Percentiles rank a stretch among this genome's conserved stretches.
Conservation (phyloP, 371 early-diverging fungal genomes). For the Rhizomucor miehei region DNA sequence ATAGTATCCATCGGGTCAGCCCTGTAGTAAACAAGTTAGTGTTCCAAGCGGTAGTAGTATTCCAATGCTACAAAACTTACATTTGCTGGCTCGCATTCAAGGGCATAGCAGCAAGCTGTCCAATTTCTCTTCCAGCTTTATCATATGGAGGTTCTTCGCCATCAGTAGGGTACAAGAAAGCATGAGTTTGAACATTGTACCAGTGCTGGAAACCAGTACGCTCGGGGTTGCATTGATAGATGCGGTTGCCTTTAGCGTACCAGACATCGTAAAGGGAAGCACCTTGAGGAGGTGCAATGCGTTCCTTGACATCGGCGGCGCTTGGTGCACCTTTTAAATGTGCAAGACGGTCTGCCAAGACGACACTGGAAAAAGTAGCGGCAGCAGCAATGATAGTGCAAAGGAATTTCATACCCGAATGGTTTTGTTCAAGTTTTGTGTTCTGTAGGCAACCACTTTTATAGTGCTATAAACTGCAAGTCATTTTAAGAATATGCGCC, state of each 20-base stretch:
- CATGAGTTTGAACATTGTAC: conserved; percentile 45
- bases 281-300: conserved; percentile 29
- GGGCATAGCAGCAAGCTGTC: conserved; percentile 30
- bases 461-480: no score
- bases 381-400: no score
- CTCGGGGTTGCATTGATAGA: conserved; percentile 46
- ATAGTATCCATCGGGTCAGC: conserved; percentile 27
- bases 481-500: no score
- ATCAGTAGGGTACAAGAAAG: conserved; percentile 32
- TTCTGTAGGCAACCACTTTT: no score
- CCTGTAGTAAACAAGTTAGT: conserved; percentile 18
- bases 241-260: conserved; percentile 35
- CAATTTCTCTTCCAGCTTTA: conserved; percentile 27
- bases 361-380: no score
- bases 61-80: conserved; percentile 13
- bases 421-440: no score
- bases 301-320: conserved; percentile 23
- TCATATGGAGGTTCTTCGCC: conserved; percentile 29
- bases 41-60: no score
- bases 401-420: no score
- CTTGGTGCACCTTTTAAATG: conserved; percentile 17
- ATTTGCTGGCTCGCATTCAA: conserved; percentile 23
- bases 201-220: conserved; percentile 33
- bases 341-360: no score
- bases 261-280: conserved; percentile 32